These are phyloP conservation scores for Podila epigama DNA, from an alignment of 192 early-diverging fungal genomes.

Conservation along the genomic window DNA sequence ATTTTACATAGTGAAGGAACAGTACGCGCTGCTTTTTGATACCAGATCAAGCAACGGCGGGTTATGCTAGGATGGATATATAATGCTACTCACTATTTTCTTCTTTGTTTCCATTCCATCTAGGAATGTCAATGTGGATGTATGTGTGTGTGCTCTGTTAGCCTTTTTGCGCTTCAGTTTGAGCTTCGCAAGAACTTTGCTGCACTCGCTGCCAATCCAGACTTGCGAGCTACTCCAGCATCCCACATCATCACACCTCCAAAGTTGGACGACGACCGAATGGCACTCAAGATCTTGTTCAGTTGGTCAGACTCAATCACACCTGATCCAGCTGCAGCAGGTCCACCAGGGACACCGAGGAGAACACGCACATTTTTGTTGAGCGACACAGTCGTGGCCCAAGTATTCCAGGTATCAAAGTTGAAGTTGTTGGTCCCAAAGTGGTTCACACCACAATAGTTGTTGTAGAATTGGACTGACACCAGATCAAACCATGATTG, in stretches of 20 bases:
- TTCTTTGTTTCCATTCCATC: too few species aligned
- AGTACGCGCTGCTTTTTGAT: too few species aligned
- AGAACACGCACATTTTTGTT: slow-evolving; percentile 67
- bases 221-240: slow-evolving; percentile 29
- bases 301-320: slow-evolving; percentile 24
- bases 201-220: slow-evolving; percentile 23
- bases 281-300: slow-evolving; percentile 27
- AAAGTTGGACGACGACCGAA: slow-evolving; percentile 51
- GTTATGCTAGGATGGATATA: too few species aligned
- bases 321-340: slow-evolving; percentile 59
- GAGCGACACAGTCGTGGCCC: slow-evolving; percentile 60
- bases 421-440: slow-evolving; percentile 56
- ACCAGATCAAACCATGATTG: slow-evolving; percentile 71
- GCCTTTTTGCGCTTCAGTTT: background rate
- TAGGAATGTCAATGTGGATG: too few species aligned
- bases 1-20: too few species aligned
- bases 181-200: slow-evolving; percentile 5
- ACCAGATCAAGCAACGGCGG: too few species aligned
- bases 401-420: slow-evolving; percentile 67
- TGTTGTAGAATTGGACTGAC: slow-evolving; percentile 75
- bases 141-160: too few species aligned
- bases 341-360: slow-evolving; percentile 64
- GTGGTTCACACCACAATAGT: slow-evolving; percentile 64
- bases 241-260: slow-evolving; percentile 78
- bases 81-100: too few species aligned